Conservation (phyloP, 371 early-diverging fungal genomes). For the Mucor circinelloides region DNA sequence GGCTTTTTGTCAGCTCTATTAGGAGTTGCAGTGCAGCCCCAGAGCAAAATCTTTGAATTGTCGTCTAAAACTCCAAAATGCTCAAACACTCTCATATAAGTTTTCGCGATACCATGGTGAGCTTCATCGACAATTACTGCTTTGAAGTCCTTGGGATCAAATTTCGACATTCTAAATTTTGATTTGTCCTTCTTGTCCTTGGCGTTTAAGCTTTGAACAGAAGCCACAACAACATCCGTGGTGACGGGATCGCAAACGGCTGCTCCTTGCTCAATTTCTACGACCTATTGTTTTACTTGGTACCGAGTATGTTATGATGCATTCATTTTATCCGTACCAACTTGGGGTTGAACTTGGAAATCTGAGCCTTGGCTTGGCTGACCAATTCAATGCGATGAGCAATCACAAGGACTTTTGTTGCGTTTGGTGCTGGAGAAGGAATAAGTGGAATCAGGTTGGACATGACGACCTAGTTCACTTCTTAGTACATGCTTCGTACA, state of each 20-base stretch:
- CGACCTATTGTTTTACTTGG: conserved; percentile 29
- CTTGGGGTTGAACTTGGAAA: conserved; percentile 55
- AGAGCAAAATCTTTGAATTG: conserved; percentile 65
- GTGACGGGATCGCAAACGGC: conserved; percentile 55
- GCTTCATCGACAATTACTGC: conserved; percentile 93
- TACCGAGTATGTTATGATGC: background rate
- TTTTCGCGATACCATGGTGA: conserved; percentile 84
- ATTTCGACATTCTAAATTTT: conserved; percentile 53
- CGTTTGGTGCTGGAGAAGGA: conserved; percentile 61
- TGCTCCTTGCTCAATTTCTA: conserved; percentile 70
- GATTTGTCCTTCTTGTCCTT: conserved; percentile 18
- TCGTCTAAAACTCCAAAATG: conserved; percentile 64
- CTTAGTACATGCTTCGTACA: background rate
- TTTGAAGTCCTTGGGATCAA: conserved; percentile 80
- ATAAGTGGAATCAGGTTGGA: conserved; percentile 76
- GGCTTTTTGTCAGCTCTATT: conserved; percentile 80
- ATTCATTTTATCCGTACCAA: conserved; percentile 39
- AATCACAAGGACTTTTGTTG: conserved; percentile 77
- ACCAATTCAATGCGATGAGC: conserved; percentile 90
- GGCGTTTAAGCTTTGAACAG: conserved; percentile 75
- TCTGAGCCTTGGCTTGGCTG: conserved; percentile 76
- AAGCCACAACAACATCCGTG: conserved; percentile 78
- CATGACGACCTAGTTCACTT: conserved; percentile 70
- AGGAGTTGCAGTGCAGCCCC: conserved; percentile 95
- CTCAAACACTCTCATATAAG: conserved; percentile 73